phyloP scores from a whole-genome alignment of 2,329 filamentous ascomycete species.

The Paecilomyces sp. region DNA sequence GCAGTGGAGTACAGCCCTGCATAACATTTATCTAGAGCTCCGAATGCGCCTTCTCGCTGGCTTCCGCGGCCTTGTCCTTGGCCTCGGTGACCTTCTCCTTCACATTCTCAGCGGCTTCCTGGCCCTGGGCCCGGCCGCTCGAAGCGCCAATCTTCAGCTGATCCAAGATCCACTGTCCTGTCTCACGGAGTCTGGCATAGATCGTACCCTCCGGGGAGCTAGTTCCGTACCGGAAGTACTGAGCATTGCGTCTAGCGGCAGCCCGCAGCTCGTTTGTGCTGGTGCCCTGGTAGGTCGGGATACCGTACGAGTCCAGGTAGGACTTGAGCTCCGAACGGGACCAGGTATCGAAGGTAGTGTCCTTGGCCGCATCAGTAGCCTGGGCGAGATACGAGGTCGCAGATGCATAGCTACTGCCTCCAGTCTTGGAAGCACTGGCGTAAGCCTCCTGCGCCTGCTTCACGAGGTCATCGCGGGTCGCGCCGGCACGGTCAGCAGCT shows the following conservation, averaged over 20 bases:
- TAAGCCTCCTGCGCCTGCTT: conserved; percentile 45
- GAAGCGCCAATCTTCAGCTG: conserved; percentile 43
- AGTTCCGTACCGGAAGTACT: conserved; percentile 71
- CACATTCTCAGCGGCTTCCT: conserved; percentile 40
- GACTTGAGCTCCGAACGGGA: conserved; percentile 64
- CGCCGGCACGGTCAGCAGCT: conserved; percentile 55
- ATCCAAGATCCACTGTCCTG: conserved; percentile 41
- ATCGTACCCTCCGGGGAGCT: conserved; percentile 58
- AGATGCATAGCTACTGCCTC: conserved; percentile 48
- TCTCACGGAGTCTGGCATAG: conserved; percentile 53
- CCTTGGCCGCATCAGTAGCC: conserved; percentile 59
- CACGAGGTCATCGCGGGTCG: conserved; percentile 66
- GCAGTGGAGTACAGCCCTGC: not conserved
- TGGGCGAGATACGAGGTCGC: conserved; percentile 63
- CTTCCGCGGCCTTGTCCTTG: conserved; percentile 40
- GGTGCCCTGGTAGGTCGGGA: conserved; percentile 61
- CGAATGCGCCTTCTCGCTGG: conserved; percentile 31
- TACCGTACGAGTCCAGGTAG: conserved; percentile 72
- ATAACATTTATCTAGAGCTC: conserved; percentile 21
- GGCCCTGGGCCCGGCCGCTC: conserved; percentile 40
- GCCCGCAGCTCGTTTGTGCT: conserved; percentile 63
- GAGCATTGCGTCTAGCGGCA: conserved; percentile 63
- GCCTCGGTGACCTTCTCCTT: conserved; percentile 46
- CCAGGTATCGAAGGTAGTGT: conserved; percentile 65
- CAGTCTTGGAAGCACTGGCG: conserved; percentile 40